Base-by-base conservation (phyloP, 1,284 basidiomycete species). In the Sanguinoderma infundibulare region DNA sequence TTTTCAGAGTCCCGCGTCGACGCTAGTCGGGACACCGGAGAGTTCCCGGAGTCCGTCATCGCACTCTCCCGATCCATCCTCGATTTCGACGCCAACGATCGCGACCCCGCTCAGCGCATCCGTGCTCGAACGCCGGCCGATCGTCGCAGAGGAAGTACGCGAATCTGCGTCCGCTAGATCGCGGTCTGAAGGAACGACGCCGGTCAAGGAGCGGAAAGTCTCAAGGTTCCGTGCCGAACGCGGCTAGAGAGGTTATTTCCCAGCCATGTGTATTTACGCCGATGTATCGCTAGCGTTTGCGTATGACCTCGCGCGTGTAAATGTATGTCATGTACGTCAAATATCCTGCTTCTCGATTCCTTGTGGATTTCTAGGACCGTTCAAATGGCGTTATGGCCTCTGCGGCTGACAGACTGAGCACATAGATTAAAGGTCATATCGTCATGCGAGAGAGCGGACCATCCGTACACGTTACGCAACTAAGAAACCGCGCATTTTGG, bases 151-250 rank as follows among this genome's bases (percentile, higher is more conserved):
- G 14, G 70, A 71, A 17, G 78, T 79, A 1, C 72, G 69, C 30
- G 80, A 83, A 67, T 69, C 74, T 0, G 40, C 50, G 30, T 28
- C 61, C 38, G 52, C 55, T 14, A 42, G 26, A 24, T 34, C 61
- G 61, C 66, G 52, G 32, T 56, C 49, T 38, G 53, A 44, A 39
- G 56, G 54, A 51, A 20, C 62, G 38, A 47, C 65, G 47, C 57
- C 53, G 47, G 59, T 60, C 24, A 67, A 66, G 9, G 67, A 72
- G 22, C 75, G 72, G 57, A 80, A 76, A 63, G 74, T 80, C 14
- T 84, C 81, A 2, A 78, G 78, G 62, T 85, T 85, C 67, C 77
- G 78, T 65, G 77, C 80, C 10, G 79, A 81, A 57, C 75, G 81
- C 17, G 49, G 49, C 20, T 51, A 46, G 71, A 68, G 64, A 74